Base-by-base conservation (phyloP, 1,139 yeast species). In the Magnusiomyces suaveolens region DNA sequence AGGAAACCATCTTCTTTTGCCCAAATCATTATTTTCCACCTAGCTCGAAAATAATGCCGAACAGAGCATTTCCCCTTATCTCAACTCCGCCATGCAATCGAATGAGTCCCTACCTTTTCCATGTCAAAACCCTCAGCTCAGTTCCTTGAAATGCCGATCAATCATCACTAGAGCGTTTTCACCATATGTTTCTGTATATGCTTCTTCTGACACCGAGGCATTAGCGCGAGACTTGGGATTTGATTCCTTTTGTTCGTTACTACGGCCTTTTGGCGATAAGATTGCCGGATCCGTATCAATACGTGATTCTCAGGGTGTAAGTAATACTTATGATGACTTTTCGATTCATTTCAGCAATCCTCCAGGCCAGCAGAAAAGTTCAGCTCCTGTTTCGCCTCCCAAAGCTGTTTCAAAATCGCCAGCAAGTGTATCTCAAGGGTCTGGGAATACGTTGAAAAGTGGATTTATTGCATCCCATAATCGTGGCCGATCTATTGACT, bases 121-220 rank as follows among this genome's bases (percentile, higher is more conserved):
- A 10, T 38, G 52, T 16, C 44, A 50, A 14, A 44, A 32, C 41
- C 50, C 43, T 1, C 51, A 41, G 23, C 32, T 41, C 36, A 47
- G 47, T 24, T 36, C 56, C 16, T 51, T 52, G 46, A 55, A 54
- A 36, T 61, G 63, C 56, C 60, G 56, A 32, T 43, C 50, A 59
- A 49, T 70, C 65, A 52, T 56, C 52, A 47, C 69, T 12, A 62
- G 76, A 58, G 75, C 83, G 14, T 78, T 77, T 58, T 76, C 83
- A 29, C 90, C 90, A 18, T 70, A 76, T 48, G 72, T 83, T 20
- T 75, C 85, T 1, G 74, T 82, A 8, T 75, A 76, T 26, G 72
- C 83, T 3, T 76, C 87, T 0, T 73, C 66, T 44, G 76, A 74
- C 57, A 80, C 82, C 2, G 83, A 82, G 55, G 63, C 67, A n/a